Evolutionary conservation across 2,329 filamentous ascomycete genomes (phyloP), one percentile per base, ranked within the genome.

Genomic region (Fusarium pseudograminearum): DNA sequence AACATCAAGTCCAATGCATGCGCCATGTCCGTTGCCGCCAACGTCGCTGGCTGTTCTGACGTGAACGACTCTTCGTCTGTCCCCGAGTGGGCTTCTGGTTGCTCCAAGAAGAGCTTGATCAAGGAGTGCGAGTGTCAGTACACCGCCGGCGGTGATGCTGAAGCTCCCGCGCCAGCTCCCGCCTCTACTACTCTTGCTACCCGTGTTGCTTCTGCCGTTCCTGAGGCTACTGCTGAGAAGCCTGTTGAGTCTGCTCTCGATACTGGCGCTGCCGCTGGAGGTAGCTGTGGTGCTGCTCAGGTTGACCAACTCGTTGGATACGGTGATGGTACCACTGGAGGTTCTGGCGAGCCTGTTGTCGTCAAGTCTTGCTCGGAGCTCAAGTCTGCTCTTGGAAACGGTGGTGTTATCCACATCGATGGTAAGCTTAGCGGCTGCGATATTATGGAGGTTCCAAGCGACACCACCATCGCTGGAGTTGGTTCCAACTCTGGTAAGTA

Each of bases 401-500:
- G 81, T 8, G 80, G 79, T 41, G 83, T 86, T 51, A 78, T 84
- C 48, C 78, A 80, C 58, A 76, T 86, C 64, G 78, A 79, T 22
- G 83, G 83, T 26, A 76, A 78, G 40, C 79, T 85, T 38, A 74
- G 67, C 38, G 80, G 78, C 47, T 77, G 75, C 52, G 79, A 74
- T 34, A 78, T 83, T 31, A 76, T 85, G 64, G 78, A 79, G 42
- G 76, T 85, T 41, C 76, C 77, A 41, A 82, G 81, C 61, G 82
- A 85, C 78, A 87, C 83, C 69, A 82, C 81, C 24, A 78, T 87
- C 61, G 77, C 86, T 20, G 84, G 84, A 55, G 79, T 83, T 57
- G 80, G 83, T 61, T 78, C 80, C 20, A 77, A 74, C 57, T 80
- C 80, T 30, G 74, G 71, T 72, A 61, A 31, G 69, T 52, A 16